Conservation (phyloP, 805 yeast genomes). For the Candida tibetensis region DNA sequence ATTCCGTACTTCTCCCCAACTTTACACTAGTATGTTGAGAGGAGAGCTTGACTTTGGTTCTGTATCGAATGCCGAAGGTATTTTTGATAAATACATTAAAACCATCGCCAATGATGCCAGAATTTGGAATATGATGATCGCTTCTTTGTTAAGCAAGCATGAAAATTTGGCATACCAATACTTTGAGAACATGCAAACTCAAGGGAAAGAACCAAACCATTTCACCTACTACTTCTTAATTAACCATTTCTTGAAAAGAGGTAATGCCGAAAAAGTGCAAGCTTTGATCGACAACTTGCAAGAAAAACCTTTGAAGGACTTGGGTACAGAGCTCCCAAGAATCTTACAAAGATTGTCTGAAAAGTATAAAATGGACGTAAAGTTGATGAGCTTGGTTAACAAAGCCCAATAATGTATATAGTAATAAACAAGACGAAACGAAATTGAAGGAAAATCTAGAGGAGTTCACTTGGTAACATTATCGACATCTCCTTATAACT, state of each 20-base stretch:
- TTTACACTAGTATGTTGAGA: conserved; percentile 47
- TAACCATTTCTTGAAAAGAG: conserved; percentile 31
- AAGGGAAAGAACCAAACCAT: conserved; percentile 39
- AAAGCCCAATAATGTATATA: conserved; percentile 1
- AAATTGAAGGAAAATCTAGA: neutral
- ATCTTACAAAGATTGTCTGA: conserved; percentile 21
- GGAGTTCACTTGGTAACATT: neutral
- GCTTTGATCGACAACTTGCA: conserved; percentile 39
- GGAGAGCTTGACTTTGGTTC: conserved; percentile 45
- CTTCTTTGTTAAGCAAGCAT: conserved; percentile 24
- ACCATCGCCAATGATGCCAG: conserved; percentile 36
- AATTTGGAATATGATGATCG: conserved; percentile 42
- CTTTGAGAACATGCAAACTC: conserved; percentile 29
- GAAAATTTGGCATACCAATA: conserved; percentile 42
- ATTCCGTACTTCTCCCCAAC: conserved; percentile 30
- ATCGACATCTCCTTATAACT: no score
- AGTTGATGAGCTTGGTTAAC: conserved; percentile 3
- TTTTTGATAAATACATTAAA: conserved; percentile 34
- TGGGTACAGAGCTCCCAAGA: conserved; percentile 42
- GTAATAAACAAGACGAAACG: neutral
- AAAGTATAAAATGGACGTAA: conserved; percentile 14
- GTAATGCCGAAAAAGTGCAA: conserved; percentile 31
- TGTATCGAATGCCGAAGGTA: conserved; percentile 25
- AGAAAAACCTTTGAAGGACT: conserved; percentile 21
- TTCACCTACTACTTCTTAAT: conserved; percentile 50